Percentiles rank a stretch among this genome's conserved stretches.
Conservation (phyloP, 2,329 filamentous ascomycete species). For the Trichoderma sp. region DNA sequence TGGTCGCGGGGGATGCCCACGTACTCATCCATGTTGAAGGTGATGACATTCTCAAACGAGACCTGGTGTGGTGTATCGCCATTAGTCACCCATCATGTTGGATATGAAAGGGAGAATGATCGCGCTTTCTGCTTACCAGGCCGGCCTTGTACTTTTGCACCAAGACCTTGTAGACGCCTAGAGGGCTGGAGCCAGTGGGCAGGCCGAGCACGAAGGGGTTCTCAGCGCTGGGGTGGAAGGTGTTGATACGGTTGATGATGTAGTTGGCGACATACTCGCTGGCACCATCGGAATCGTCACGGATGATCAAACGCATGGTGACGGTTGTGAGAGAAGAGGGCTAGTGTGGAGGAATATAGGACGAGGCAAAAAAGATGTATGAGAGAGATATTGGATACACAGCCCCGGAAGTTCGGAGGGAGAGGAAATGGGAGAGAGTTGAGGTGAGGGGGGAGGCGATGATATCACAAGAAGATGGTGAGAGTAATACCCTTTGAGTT, state of each 20-base stretch:
- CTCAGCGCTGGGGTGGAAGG: conserved; percentile 70
- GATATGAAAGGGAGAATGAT: neutral
- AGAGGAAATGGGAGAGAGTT: neutral
- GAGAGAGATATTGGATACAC: neutral
- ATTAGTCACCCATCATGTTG: conserved; percentile 1
- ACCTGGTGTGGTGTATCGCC: conserved; percentile 50
- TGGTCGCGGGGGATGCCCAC: conserved; percentile 81
- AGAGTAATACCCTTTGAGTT: neutral
- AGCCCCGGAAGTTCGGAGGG: conserved; percentile 2
- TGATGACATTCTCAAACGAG: conserved; percentile 85
- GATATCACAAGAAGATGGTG: neutral
- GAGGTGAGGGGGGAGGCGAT: neutral
- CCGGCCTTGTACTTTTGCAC: conserved; percentile 71
- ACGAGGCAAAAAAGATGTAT: neutral
- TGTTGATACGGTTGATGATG: conserved; percentile 78
- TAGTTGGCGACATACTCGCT: conserved; percentile 80
- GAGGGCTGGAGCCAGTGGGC: conserved; percentile 79
- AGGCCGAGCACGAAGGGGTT: conserved; percentile 81
- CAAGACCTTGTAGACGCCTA: conserved; percentile 74
- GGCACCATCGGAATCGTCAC: conserved; percentile 67
- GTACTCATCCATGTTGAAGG: conserved; percentile 95
- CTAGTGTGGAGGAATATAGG: neutral
- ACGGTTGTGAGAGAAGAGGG: conserved; percentile 28
- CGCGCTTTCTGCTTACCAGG: conserved; percentile 42
- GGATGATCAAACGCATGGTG: conserved; percentile 79